These are phyloP conservation scores for Pestalotiopsis sp. DNA, from an alignment of 2,329 filamentous ascomycete genomes.

Conservation along the genomic window DNA sequence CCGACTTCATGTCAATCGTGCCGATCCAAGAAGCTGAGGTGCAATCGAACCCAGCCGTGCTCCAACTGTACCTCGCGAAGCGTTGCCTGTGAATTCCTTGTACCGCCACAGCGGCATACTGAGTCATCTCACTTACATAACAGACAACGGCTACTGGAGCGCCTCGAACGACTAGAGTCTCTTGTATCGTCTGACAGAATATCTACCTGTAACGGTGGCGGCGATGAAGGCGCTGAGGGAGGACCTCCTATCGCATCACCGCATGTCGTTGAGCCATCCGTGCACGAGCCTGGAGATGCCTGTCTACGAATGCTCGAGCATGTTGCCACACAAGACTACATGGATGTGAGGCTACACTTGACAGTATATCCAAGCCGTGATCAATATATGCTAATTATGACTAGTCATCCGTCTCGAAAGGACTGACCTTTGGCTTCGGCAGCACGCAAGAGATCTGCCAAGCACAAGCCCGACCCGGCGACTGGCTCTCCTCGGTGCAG, in stretches of 20 bases:
- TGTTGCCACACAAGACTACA: neutral
- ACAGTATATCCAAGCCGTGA: no score
- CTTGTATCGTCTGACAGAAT: slow-evolving; percentile 16
- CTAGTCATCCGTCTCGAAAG: slow-evolving; percentile 16
- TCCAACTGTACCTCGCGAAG: slow-evolving; percentile 22
- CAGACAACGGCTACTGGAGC: slow-evolving; percentile 16
- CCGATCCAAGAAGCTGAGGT: slow-evolving; percentile 23
- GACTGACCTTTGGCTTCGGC: slow-evolving; percentile 19
- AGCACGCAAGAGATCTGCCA: slow-evolving; percentile 18
- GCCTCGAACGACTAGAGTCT: slow-evolving; percentile 23
- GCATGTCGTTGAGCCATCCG: neutral
- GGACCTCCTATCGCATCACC: neutral
- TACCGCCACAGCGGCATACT: slow-evolving; percentile 16
- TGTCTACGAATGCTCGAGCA: neutral
- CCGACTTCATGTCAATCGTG: slow-evolving; percentile 23
- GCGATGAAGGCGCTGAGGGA: neutral
- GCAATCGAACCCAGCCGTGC: slow-evolving; percentile 21
- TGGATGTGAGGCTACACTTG: neutral
- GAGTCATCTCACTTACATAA: neutral
- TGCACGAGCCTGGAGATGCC: neutral
- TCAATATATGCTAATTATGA: neutral
- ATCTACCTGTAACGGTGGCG: neutral
- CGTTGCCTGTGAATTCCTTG: slow-evolving; percentile 19
- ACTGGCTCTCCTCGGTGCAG: neutral
- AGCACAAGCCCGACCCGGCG: neutral